These are phyloP conservation scores for Venturia nashicola DNA, from an alignment of 2,329 filamentous ascomycete genomes.

Conservation along the genomic window DNA sequence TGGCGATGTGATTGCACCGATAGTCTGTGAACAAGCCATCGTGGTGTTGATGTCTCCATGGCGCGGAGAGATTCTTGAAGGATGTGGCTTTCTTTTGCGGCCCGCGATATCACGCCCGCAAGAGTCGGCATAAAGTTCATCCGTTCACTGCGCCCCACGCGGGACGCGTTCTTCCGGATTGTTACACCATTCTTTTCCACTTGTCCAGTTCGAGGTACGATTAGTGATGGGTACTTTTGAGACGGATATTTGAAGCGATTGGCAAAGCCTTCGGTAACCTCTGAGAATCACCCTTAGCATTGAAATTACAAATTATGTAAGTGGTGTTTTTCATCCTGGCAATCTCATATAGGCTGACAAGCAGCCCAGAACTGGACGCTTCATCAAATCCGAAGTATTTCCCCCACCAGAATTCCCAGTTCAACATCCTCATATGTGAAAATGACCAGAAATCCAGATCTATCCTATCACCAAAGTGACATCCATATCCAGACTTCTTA, in stretches of 20 bases:
- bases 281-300: not conserved
- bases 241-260: no score
- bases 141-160: not conserved
- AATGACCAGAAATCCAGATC: not conserved
- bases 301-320: not conserved
- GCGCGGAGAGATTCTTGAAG: not conserved
- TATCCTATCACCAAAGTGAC: not conserved
- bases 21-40: not conserved
- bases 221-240: not conserved
- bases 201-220: not conserved
- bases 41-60: not conserved
- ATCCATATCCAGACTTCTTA: not conserved
- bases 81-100: not conserved
- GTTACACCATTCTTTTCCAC: not conserved
- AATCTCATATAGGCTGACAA: not conserved
- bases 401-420: not conserved
- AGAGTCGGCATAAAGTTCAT: not conserved
- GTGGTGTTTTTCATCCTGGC: not conserved
- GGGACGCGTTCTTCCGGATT: not conserved
- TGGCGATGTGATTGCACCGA: not conserved
- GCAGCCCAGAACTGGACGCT: not conserved
- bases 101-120: not conserved
- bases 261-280: not conserved
- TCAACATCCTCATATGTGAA: not conserved
- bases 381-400: not conserved